phyloP scores from a whole-genome alignment of 805 yeast genomes.

The Yarrowia hollandica region DNA sequence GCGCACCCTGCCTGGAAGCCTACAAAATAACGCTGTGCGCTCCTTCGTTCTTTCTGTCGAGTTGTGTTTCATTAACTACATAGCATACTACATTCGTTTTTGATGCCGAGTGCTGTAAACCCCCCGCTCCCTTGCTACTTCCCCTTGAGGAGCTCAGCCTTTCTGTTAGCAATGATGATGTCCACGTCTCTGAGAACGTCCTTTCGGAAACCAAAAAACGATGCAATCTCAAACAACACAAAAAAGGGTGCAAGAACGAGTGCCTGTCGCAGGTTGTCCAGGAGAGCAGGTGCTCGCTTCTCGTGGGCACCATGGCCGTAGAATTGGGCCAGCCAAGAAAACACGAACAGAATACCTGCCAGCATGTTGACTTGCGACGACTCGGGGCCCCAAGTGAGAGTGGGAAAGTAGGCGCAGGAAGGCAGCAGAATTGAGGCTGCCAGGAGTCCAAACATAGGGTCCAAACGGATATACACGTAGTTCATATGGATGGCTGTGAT shows the following conservation, averaged over 20 bases:
- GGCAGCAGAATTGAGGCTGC: constrained; percentile 46
- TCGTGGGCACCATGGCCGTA: constrained; percentile 86
- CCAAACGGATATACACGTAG: constrained; percentile 59
- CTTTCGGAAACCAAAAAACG: constrained; percentile 60
- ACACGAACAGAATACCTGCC: constrained; percentile 49
- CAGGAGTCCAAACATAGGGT: constrained; percentile 51
- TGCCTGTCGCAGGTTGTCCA: constrained; percentile 82
- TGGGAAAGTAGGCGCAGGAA: constrained; percentile 37
- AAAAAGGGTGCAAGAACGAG: constrained; percentile 89
- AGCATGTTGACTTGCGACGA: constrained; percentile 35
- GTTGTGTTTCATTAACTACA: neutral
- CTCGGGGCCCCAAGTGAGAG: constrained; percentile 39
- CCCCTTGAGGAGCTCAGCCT: constrained; percentile 34
- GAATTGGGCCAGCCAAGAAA: constrained; percentile 81
- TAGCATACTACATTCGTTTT: constrained; percentile 12
- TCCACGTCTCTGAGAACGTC: constrained; percentile 55
- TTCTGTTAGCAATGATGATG: constrained; percentile 42
- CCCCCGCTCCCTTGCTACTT: too few species aligned
- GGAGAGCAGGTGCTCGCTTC: constrained; percentile 77
- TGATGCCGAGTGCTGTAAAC: too few species aligned
- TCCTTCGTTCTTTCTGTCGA: neutral
- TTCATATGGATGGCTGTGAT: constrained; percentile 52
- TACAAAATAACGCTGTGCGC: too few species aligned
- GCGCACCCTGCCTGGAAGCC: too few species aligned
- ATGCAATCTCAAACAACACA: constrained; percentile 74